Evolutionary conservation across 441 rosid genomes (phyloP).

Genomic region (Cnidoscolus chayamansa): DNA sequence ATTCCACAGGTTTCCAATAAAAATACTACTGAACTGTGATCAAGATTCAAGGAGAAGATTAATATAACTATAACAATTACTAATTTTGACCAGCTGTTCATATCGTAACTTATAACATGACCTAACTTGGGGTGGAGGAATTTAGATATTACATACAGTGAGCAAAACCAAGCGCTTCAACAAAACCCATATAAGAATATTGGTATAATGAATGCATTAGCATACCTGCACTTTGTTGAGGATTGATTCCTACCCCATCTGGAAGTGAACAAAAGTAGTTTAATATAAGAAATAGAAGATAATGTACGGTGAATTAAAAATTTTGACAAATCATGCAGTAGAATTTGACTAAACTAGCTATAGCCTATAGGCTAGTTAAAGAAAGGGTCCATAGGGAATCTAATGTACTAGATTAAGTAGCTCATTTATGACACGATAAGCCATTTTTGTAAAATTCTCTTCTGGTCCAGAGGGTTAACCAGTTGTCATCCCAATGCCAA

Average conservation of each 20-base stretch:
- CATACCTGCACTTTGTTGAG: conserved; percentile 84
- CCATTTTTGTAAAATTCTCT: too few relatives aligned
- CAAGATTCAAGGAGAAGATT: too few relatives aligned
- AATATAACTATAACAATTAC: too few relatives aligned
- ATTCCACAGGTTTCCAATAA: too few relatives aligned
- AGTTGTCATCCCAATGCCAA: too few relatives aligned
- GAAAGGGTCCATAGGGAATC: too few relatives aligned
- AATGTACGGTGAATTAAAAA: not conserved
- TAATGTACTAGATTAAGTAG: too few relatives aligned
- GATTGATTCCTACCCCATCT: conserved; percentile 88
- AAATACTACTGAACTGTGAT: too few relatives aligned
- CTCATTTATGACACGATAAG: not conserved
- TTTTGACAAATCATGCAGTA: not conserved
- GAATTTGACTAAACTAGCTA: not conserved
- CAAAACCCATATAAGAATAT: conserved; percentile 8
- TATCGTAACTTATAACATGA: not conserved
- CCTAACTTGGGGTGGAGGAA: not conserved
- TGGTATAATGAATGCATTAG: not conserved
- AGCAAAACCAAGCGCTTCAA: not conserved
- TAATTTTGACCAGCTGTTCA: not conserved
- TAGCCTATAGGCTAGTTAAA: not conserved
- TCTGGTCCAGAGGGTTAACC: not conserved
- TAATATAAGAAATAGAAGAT: not conserved
- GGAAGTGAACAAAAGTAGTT: conserved; percentile 24
- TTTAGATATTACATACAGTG: not conserved